Evolutionary conservation across 1,284 basidiomycete species (phyloP).

Genomic region (Irpex lacteus): DNA sequence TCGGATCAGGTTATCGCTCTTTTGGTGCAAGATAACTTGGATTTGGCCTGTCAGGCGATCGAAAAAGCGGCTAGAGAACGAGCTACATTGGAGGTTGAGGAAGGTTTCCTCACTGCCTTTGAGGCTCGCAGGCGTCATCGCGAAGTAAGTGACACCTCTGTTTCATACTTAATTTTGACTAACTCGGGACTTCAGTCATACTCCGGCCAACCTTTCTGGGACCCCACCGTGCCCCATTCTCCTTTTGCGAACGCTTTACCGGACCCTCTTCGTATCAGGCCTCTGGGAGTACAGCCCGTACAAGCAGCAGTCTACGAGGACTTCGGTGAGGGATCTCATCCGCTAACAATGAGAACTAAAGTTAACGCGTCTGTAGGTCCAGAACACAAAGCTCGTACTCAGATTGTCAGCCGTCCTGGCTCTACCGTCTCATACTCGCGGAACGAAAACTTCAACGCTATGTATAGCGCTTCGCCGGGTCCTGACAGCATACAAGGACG

Average conservation of each 20-base stretch:
- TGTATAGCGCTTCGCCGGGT: slow-evolving; percentile 52
- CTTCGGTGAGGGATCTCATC: slow-evolving; percentile 57
- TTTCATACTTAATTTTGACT: slow-evolving; percentile 18
- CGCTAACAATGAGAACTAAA: neutral
- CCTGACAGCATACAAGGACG: slow-evolving; percentile 38
- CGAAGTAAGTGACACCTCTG: slow-evolving; percentile 48
- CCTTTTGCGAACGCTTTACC: slow-evolving; percentile 83
- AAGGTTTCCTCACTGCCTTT: slow-evolving; percentile 82
- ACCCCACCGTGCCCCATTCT: slow-evolving; percentile 68
- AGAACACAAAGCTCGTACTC: slow-evolving; percentile 50
- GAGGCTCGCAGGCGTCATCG: slow-evolving; percentile 85
- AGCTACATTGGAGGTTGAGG: slow-evolving; percentile 93
- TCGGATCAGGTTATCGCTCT: slow-evolving; percentile 74
- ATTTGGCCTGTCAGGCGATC: slow-evolving; percentile 91
- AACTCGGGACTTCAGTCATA: slow-evolving; percentile 45
- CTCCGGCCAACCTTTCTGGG: slow-evolving; percentile 82
- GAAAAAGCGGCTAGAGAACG: slow-evolving; percentile 99
- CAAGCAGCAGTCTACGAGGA: slow-evolving; percentile 96
- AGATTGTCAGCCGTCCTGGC: slow-evolving; percentile 55
- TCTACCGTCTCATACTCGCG: slow-evolving; percentile 58
- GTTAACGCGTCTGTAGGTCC: slow-evolving; percentile 16
- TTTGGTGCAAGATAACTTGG: slow-evolving; percentile 91
- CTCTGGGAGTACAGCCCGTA: slow-evolving; percentile 76
- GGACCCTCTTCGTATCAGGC: slow-evolving; percentile 85
- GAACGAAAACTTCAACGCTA: slow-evolving; percentile 39